Percentiles rank a stretch among this genome's conserved stretches.
Conservation (phyloP, 805 yeast genomes). For the Saccharomycopsis capsularis region DNA sequence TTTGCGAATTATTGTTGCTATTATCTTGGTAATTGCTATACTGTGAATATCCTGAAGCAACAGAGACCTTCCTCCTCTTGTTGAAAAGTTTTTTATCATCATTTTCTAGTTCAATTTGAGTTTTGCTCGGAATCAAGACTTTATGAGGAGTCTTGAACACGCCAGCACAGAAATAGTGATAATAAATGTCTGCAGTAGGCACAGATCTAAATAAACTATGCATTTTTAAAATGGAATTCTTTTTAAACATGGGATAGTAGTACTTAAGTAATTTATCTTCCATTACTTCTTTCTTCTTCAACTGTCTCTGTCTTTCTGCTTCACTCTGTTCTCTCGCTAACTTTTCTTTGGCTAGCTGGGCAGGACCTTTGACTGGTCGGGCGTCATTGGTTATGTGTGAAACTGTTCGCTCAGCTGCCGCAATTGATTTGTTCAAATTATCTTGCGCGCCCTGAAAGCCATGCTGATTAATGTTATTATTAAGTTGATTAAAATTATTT, state of each 20-base stretch:
- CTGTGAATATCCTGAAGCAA: background rate
- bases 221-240: constrained; percentile 51
- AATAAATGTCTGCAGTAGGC: constrained; percentile 45
- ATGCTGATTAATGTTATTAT: too few relatives aligned
- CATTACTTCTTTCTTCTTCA: constrained; percentile 19
- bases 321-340: background rate
- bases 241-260: constrained; percentile 59
- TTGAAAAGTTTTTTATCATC: constrained; percentile 17
- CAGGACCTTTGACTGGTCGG: too few relatives aligned
- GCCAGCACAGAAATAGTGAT: constrained; percentile 12
- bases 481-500: too few relatives aligned
- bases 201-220: constrained; percentile 60
- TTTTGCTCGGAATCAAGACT: constrained; percentile 9
- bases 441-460: too few relatives aligned
- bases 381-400: too few relatives aligned
- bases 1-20: background rate
- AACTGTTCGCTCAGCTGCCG: too few relatives aligned
- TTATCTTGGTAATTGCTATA: background rate
- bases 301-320: constrained; percentile 2
- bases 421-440: too few relatives aligned
- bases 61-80: background rate
- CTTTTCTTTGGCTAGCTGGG: too few relatives aligned
- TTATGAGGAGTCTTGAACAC: constrained; percentile 17
- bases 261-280: constrained; percentile 32
- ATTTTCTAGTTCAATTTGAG: constrained; percentile 6